phyloP scores from a whole-genome alignment of 345 rosid genomes.

The Sisymbrium irio region DNA sequence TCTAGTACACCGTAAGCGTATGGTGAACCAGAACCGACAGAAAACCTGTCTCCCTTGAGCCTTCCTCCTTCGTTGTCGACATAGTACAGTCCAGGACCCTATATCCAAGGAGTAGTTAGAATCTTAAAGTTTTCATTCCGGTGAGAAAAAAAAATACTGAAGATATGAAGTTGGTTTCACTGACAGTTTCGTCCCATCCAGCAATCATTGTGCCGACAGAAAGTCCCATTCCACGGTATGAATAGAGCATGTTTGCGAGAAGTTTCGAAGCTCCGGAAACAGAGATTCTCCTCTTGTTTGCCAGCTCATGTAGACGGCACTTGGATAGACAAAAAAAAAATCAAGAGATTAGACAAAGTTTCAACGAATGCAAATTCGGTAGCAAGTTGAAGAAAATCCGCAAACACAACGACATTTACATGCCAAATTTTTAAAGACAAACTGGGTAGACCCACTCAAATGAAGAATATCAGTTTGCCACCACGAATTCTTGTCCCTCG shows the following conservation, averaged over 20 bases:
- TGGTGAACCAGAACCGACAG: slow-evolving; percentile 99
- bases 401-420: not conserved
- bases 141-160: slow-evolving; percentile 9
- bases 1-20: slow-evolving; percentile 98
- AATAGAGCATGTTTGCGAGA: slow-evolving; percentile 95
- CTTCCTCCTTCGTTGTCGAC: slow-evolving; percentile 99
- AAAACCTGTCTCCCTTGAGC: slow-evolving; percentile 87
- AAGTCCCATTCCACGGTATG: slow-evolving; percentile 97
- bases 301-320: slow-evolving; percentile 98
- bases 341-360: slow-evolving; percentile 22
- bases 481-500: not conserved
- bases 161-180: slow-evolving; percentile 16
- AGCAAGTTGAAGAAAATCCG: not conserved
- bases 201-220: slow-evolving; percentile 99
- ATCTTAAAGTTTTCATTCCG: not conserved
- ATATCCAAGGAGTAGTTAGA: slow-evolving; percentile 9
- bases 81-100: slow-evolving; percentile 98
- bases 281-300: slow-evolving; percentile 96
- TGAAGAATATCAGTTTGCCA: not conserved
- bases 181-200: slow-evolving; percentile 99
- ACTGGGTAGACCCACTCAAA: not conserved
- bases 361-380: not conserved
- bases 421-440: not conserved
- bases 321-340: slow-evolving; percentile 29
- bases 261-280: slow-evolving; percentile 98